phyloP scores from a whole-genome alignment of 805 yeast species.

The Schwanniomyces sp. region DNA sequence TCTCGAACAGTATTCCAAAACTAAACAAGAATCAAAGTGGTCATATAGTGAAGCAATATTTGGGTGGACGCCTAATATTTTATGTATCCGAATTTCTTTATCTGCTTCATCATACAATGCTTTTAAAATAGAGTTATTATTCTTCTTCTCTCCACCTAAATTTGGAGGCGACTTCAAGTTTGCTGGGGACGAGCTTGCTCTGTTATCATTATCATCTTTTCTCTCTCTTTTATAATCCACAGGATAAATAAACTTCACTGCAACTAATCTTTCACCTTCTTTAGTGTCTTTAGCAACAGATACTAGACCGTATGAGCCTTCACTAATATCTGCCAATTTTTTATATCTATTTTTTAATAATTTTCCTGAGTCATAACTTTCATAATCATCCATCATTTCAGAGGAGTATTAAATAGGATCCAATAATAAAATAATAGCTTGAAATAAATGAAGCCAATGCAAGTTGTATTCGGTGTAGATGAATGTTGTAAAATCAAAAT shows the following conservation, averaged over 20 bases:
- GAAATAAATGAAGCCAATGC: background rate
- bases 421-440: background rate
- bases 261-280: constrained; percentile 54
- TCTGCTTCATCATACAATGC: constrained; percentile 54
- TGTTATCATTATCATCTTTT: constrained; percentile 12
- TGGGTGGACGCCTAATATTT: constrained; percentile 53
- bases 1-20: constrained; percentile 79
- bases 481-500: background rate
- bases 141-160: background rate
- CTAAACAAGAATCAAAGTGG: constrained; percentile 51
- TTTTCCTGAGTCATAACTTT: constrained; percentile 35
- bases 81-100: constrained; percentile 66
- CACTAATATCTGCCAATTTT: constrained; percentile 74
- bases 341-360: constrained; percentile 63
- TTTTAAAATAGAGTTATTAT: constrained; percentile 24
- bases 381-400: constrained; percentile 37
- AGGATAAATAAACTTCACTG: constrained; percentile 81
- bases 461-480: background rate
- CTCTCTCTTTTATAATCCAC: constrained; percentile 37
- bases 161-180: constrained; percentile 20
- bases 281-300: constrained; percentile 77
- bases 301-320: constrained; percentile 93
- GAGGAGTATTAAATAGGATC: background rate
- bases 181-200: constrained; percentile 39
- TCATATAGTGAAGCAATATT: constrained; percentile 49